Evolutionary conservation across 352 stramenopile genomes (phyloP), one percentile per base, ranked within the genome.

Genomic region (Pythium vanterpoolii): DNA sequence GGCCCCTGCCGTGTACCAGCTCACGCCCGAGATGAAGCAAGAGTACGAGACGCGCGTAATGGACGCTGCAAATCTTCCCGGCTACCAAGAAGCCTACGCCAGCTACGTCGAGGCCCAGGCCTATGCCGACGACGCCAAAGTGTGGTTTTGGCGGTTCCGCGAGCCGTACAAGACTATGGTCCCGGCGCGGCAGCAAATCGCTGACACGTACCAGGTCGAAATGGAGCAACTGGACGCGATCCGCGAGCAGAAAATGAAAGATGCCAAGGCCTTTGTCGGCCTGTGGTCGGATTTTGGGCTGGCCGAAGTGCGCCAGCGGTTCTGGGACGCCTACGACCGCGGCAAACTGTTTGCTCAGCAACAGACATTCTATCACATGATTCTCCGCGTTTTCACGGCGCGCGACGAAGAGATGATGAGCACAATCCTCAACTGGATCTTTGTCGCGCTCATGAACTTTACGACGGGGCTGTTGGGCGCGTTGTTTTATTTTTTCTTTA

Each of bases 401-500:
- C 74, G 82, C 18, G 79, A 93, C 65, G 83, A 93, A 55, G 85
- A 95, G 44, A 33, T 93, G 9, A 10, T 91, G 45, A 88, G 81
- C 46, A 87, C 79, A 69, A 53, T 93, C 31, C 62, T 95, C 26
- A 90, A 93, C 61, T 95, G 86, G 86, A 64, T 93, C 40, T 86
- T 95, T 28, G 77, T 90, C 23, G 78, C 84, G 27, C 58, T 95
- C 38, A 86, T 86, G 60, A 95, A 95, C 69, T 95, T 95, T 48
- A 95, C 83, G n/a, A 91, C 86, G n/a, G 86, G 86, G 1, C 49
- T 95, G 28, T 51, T 93, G 31, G 86, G 86, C 23, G 77, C 72
- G 36, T 69, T 95, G 21, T 93, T 93, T 65, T 93, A 91, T 69
- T 95, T 93, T 56, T 83, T 84, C 59, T 91, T 92, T 60, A 89